phyloP scores from a whole-genome alignment of 495 filamentous ascomycete species.

The Stereocaulon alpinum region DNA sequence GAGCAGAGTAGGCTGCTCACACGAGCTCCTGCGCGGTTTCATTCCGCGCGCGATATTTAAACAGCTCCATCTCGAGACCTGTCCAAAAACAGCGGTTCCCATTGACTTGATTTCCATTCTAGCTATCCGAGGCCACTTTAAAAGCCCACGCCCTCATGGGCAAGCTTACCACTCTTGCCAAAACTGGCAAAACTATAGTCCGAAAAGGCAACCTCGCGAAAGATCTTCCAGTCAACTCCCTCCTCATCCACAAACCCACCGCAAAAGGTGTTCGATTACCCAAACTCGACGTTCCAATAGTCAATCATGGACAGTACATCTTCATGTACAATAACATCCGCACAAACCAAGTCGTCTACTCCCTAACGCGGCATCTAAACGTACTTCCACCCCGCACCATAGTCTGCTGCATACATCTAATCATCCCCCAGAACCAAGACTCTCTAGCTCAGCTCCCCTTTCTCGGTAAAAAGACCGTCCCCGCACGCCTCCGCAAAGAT shows the following conservation, averaged over 20 bases:
- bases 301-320: constrained; percentile 57
- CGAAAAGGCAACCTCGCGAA: not conserved
- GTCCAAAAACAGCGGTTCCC: not conserved
- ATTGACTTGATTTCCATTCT: not conserved
- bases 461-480: constrained; percentile 84
- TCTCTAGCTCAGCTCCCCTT: constrained; percentile 68
- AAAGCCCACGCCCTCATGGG: not conserved
- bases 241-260: constrained; percentile 17
- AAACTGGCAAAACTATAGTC: not conserved
- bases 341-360: constrained; percentile 77
- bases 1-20: not conserved
- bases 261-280: constrained; percentile 10
- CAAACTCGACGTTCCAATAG: constrained; percentile 2
- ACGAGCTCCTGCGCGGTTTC: constrained; percentile 1
- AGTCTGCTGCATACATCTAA: constrained; percentile 5
- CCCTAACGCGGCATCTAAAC: constrained; percentile 54
- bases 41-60: not conserved
- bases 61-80: not conserved
- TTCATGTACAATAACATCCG: constrained; percentile 74
- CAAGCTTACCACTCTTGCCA: constrained; percentile 1
- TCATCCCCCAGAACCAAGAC: constrained; percentile 46
- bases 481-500: constrained; percentile 72
- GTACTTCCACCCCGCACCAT: constrained; percentile 36
- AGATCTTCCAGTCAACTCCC: constrained; percentile 8
- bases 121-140: not conserved